Evolutionary conservation across 2,329 filamentous ascomycete species (phyloP), one percentile per base, ranked within the genome.

Genomic region (Phoma sp.): DNA sequence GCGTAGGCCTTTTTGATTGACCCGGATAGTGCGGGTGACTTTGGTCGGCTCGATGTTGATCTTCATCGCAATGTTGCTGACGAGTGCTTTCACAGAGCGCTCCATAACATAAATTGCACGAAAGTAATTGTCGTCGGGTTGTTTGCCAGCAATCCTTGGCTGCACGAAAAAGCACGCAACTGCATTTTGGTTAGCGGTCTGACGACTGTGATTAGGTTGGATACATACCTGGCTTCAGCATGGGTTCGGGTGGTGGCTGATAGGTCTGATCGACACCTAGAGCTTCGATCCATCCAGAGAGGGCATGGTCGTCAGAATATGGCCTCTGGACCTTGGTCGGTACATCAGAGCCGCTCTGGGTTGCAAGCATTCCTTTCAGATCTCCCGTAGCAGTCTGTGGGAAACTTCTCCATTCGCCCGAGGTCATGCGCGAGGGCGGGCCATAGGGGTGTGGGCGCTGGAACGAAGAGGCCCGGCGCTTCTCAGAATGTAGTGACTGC

Each of bases 81-180:
- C 86, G 45, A 99, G 84, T 57, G 96, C 91, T 43, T 85, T 83
- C 17, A 92, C 78, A 0, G 87, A 92, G 33, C 93, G 87, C 65
- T 92, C 85, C 70, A 85, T 86, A 12, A 98, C 80, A 73, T 99
- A 99, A 13, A 98, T 82, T 6, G 95, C 94, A 58, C 90, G 87
- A 77, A 96, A 88, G 76, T 97, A 88, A 57, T 87, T 85, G 32
- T 85, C 81, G 29, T 81, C 76, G 3, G 78, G 71, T 45, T 78
- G 72, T 48, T 77, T 74, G 32, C 80, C 81, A 24, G 81, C 74
- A 13, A 83, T 76, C 45, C 84, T 56, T 75, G 83, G 69, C 81
- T 86, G 82, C 21, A 97, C 79, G 70, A 96, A 98, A 74, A 98
- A 92, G 78, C 93, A 97, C 44, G 94, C 94, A 37, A 96, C 87